phyloP scores from a whole-genome alignment of 345 rosid species.

The Carallia brachiata region DNA sequence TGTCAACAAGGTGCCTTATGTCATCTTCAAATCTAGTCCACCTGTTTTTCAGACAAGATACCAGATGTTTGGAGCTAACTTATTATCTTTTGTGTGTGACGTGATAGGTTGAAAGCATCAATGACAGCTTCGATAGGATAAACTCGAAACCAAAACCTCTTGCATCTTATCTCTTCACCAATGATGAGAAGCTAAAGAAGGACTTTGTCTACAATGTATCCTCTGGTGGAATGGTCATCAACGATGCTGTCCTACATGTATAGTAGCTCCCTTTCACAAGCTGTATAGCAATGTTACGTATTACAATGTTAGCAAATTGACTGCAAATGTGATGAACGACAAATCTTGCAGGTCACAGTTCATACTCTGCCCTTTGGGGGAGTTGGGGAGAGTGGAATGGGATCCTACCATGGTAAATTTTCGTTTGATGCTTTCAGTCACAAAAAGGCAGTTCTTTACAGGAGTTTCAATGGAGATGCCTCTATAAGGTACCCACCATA shows the following conservation, averaged over 20 bases:
- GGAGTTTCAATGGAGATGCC: slow-evolving; percentile 61
- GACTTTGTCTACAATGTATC: slow-evolving; percentile 52
- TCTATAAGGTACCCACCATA: slow-evolving; percentile 78
- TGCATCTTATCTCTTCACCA: slow-evolving; percentile 70
- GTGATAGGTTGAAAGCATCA: slow-evolving; percentile 34
- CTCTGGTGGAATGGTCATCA: slow-evolving; percentile 69
- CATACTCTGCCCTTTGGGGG: slow-evolving; percentile 77
- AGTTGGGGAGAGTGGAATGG: slow-evolving; percentile 92
- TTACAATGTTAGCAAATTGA: too few relatives aligned
- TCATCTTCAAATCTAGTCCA: too few relatives aligned
- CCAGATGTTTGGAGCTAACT: neutral
- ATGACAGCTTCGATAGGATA: slow-evolving; percentile 36
- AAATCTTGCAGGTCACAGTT: slow-evolving; percentile 50
- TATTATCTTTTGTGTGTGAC: neutral
- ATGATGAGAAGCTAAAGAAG: slow-evolving; percentile 50
- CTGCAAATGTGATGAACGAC: neutral
- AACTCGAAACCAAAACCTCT: slow-evolving; percentile 54
- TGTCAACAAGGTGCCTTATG: too few relatives aligned
- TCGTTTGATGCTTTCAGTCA: slow-evolving; percentile 93
- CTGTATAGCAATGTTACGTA: neutral
- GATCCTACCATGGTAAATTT: slow-evolving; percentile 80
- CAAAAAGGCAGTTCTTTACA: slow-evolving; percentile 66
- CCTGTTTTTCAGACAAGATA: slow-evolving; percentile 1
- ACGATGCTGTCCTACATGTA: slow-evolving; percentile 68
- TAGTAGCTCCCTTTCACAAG: neutral